These are phyloP conservation scores for Xeromyces bisporus DNA, from an alignment of 495 filamentous ascomycete species.

Conservation along the genomic window DNA sequence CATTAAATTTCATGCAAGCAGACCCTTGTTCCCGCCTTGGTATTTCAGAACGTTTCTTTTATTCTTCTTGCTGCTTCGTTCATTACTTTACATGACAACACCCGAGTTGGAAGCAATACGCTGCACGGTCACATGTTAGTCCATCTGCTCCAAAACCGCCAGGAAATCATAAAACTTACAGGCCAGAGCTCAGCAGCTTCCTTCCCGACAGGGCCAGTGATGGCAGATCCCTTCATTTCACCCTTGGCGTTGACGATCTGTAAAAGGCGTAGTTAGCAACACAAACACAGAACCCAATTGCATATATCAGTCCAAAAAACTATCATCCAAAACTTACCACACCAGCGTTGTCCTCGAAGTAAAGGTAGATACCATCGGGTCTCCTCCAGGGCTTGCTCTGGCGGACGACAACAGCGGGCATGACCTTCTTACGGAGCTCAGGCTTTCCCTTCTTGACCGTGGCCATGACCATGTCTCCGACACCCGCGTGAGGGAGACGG, in stretches of 20 bases:
- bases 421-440: constrained; percentile 98
- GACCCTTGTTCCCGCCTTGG: constrained; percentile 24
- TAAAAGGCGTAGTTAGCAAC: not conserved
- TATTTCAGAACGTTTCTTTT: constrained; percentile 18
- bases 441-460: constrained; percentile 99
- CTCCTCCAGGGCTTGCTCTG: constrained; percentile 99
- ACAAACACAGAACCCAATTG: not conserved
- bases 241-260: constrained; percentile 99
- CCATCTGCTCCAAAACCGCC: not conserved
- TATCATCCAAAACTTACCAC: constrained; percentile 53
- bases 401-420: constrained; percentile 94
- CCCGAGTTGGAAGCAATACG: constrained; percentile 99
- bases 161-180: constrained; percentile 31
- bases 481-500: constrained; percentile 91
- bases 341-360: constrained; percentile 99
- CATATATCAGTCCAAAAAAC: not conserved
- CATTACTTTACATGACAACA: constrained; percentile 84
- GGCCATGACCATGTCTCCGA: constrained; percentile 99
- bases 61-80: constrained; percentile 18
- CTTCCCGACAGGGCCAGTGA: constrained; percentile 98
- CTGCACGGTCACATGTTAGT: constrained; percentile 19
- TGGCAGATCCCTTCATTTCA: constrained; percentile 99
- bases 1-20: no score
- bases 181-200: constrained; percentile 99
- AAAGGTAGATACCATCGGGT: constrained; percentile 92